A percentile compares a stretch with the other conserved stretches of the same genome.
Evolutionary conservation across 179 eudicot species (phyloP).

Genomic region (Actinidia chinensis): DNA sequence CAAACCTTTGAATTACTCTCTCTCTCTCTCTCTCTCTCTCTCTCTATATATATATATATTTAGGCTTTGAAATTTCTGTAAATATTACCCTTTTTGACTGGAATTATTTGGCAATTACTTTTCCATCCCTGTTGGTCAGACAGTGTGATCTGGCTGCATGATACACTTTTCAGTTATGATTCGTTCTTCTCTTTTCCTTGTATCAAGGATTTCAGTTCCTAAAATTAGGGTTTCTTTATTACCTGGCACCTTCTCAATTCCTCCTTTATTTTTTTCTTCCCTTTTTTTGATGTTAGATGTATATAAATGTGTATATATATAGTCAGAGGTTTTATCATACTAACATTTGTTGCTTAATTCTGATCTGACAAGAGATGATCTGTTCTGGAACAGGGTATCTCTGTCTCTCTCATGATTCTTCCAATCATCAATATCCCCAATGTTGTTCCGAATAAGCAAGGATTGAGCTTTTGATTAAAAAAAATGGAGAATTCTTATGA

Average conservation of each 20-base stretch:
- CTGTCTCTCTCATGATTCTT: conserved; percentile 3
- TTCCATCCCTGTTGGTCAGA: conserved; percentile 1
- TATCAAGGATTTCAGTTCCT: conserved; percentile 32
- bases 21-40: background rate
- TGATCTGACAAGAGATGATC: background rate
- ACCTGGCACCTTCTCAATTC: background rate
- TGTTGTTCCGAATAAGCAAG: conserved; percentile 13
- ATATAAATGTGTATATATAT: no score
- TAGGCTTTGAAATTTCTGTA: background rate
- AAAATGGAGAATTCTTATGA: conserved; percentile 45
- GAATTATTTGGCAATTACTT: conserved; percentile 8
- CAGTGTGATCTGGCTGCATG: background rate
- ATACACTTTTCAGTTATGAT: conserved; percentile 18
- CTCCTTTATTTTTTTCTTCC: no score
- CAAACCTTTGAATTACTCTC: background rate
- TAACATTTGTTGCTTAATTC: background rate
- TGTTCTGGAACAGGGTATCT: conserved; percentile 23
- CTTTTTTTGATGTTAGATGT: no score
- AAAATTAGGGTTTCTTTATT: conserved; percentile 17
- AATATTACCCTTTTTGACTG: background rate
- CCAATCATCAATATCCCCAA: background rate
- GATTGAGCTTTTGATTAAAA: conserved; percentile 8
- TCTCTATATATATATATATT: background rate
- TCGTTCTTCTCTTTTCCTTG: conserved; percentile 16
- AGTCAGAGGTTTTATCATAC: conserved; percentile 7